Evolutionary conservation across 2,329 filamentous ascomycete species (phyloP), one percentile per base, ranked within the genome.

Genomic region (Massarina eburnea): DNA sequence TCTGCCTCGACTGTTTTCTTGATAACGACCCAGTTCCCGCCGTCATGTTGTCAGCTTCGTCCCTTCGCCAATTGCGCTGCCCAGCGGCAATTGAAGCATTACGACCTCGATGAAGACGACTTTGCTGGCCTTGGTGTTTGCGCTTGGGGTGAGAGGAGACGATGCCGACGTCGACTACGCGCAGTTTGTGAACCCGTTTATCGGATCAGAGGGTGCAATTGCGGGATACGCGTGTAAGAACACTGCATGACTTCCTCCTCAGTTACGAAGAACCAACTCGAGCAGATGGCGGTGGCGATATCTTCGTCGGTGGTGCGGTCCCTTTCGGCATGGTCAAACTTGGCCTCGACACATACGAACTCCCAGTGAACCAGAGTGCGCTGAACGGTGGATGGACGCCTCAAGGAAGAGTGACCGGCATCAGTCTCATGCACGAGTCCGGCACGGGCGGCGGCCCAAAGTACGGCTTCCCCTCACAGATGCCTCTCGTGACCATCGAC

Each of bases 171-270:
- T 58, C 10, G 65, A 69, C 22, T 68, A 63, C 37, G 41, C 64
- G 20, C 59, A 65, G 40, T 70, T 59, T 24, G 75, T 77, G 8
- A 75, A 77, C 45, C 66, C 72, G 1, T 71, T 77, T 35, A 76
- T 77, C 17, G 75, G 75, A 6, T 73, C 73, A 1, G 74, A 76
- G 51, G 74, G 75, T 7, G 71, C 72, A 0, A 71, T 69, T 26
- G 54, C 71, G 3, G 73, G 74, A 3, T 67, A 66, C 37, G 62
- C 65, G 18, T 69, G 61, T 59, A 53, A 39, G 54, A 32, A 10
- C 37, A 39, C 22, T 4, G 8, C 18, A 39, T n/a, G 18, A 37
- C 8, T 17, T 10, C 37, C 8, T 20, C 38, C 10, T 5, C 17
- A 38, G 21, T 10, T 15, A 27, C 14, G 3, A 22, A 30, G 57